phyloP scores from a whole-genome alignment of 345 rosid genomes.

The Ailanthus altissimus region DNA sequence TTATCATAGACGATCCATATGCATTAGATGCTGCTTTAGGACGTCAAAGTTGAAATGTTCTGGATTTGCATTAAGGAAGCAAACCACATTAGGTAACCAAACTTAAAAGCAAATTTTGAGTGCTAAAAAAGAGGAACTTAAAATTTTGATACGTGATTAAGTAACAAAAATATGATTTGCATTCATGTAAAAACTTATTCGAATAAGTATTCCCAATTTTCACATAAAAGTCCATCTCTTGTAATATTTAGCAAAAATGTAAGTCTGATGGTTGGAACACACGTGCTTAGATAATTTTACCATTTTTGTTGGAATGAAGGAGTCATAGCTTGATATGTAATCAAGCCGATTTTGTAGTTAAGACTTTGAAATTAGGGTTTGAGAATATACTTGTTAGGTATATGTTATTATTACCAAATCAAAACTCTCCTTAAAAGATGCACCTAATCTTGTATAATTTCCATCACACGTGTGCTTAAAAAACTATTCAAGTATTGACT shows the following conservation, averaged over 20 bases:
- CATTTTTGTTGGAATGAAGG: constrained; percentile 24
- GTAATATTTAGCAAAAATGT: not conserved
- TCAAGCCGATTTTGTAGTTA: constrained; percentile 6
- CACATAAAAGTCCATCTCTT: constrained; percentile 8
- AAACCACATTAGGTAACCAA: constrained; percentile 1
- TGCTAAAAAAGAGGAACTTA: not conserved
- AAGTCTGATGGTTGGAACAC: not conserved
- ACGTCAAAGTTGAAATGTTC: not conserved
- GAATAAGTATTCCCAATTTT: not conserved
- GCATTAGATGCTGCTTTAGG: not conserved
- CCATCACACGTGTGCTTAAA: constrained; percentile 35
- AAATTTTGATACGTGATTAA: constrained; percentile 9
- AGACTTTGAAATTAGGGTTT: constrained; percentile 25
- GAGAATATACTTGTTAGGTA: constrained; percentile 28
- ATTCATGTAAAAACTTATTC: not conserved
- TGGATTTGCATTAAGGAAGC: constrained; percentile 6
- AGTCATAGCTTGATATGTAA: constrained; percentile 26
- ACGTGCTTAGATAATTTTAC: constrained; percentile 18
- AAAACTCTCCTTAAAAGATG: constrained; percentile 18
- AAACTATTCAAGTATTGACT: constrained; percentile 35
- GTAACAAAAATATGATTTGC: constrained; percentile 3
- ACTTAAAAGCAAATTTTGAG: constrained; percentile 13
- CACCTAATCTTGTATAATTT: constrained; percentile 14
- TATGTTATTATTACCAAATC: constrained; percentile 25
- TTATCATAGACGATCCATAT: not conserved